Base-by-base conservation (phyloP, 768 basidiomycete species). In the Trametes cingulata region DNA sequence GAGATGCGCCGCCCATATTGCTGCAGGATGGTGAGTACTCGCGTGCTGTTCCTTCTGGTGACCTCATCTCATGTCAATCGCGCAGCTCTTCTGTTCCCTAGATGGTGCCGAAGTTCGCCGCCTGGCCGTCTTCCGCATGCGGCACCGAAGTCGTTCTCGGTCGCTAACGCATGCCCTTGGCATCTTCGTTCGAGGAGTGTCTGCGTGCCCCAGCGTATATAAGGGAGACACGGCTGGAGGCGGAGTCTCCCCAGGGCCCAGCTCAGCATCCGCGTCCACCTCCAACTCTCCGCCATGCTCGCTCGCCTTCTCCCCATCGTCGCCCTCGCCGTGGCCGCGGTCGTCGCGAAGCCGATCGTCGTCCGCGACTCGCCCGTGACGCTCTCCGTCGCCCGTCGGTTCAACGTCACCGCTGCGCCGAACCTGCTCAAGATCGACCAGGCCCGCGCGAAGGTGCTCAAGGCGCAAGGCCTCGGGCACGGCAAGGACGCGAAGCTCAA, bases 391-490 rank as follows among this genome's bases (percentile, higher is more conserved):
- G 52, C 65, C 36, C 63, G 61, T 19, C 59, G 55, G 17, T 41
- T 64, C 43, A 68, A 66, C 52, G 19, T 40, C 12, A 65, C 58
- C 13, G 61, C 61, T 0, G 45, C 25, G 17, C 17, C 51, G 35
- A 64, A 49, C 29, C 40, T 68, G 22, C 45, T 65, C 12, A 17
- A 46, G 29, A n/a, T 25, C 48, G 67, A 68, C 56, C 60, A 61
- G 27, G 63, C 67, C 13, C 60, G 67, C 14, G 65, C 63, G 8
- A 49, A 60, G 40, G 52, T 27, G 12, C 14, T 51, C 33, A 48
- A 54, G 40, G 22, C 39, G 45, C 51, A 45, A 35, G 37, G 52
- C n/a, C 45, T 42, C 9, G 51, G 45, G 3, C 10, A 24, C 3
- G 37, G 17, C n/a, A 54, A 49, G 40, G 41, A n/a, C 0, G 46